Percentiles rank a stretch among this genome's conserved stretches.
Conservation (phyloP, 257 asterid genomes). For the Solanum medicagineum region DNA sequence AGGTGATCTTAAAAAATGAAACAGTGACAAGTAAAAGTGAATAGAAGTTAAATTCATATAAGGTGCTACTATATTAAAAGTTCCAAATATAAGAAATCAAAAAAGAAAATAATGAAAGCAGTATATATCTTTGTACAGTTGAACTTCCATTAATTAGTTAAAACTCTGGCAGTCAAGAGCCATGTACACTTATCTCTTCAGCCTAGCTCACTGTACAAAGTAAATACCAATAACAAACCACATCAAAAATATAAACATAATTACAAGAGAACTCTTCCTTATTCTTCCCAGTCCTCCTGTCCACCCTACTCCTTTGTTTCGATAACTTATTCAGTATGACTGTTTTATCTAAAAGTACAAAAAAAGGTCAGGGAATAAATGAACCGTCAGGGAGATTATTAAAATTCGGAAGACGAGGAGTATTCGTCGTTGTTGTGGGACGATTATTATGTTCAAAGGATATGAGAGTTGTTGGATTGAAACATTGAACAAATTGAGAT, state of each 20-base stretch:
- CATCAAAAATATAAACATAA: background rate
- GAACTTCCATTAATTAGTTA: background rate
- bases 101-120: background rate
- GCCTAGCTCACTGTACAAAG: background rate
- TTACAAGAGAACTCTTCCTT: background rate
- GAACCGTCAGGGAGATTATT: slow-evolving; percentile 1
- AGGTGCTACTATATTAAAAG: background rate
- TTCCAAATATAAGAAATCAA: background rate
- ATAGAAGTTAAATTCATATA: background rate
- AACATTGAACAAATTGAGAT: slow-evolving; percentile 5
- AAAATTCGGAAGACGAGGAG: slow-evolving; percentile 6
- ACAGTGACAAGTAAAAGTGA: too few relatives aligned
- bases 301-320: background rate
- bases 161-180: background rate
- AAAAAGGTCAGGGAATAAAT: slow-evolving; percentile 6
- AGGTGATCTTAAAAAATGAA: too few relatives aligned
- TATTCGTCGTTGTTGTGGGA: background rate
- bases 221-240: background rate
- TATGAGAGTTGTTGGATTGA: slow-evolving; percentile 21
- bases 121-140: background rate
- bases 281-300: background rate
- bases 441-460: slow-evolving; percentile 17
- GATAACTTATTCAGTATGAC: background rate
- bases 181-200: background rate
- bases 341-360: background rate